Base-by-base conservation (phyloP, 345 rosid genomes). In the Syzygium oleosum region DNA sequence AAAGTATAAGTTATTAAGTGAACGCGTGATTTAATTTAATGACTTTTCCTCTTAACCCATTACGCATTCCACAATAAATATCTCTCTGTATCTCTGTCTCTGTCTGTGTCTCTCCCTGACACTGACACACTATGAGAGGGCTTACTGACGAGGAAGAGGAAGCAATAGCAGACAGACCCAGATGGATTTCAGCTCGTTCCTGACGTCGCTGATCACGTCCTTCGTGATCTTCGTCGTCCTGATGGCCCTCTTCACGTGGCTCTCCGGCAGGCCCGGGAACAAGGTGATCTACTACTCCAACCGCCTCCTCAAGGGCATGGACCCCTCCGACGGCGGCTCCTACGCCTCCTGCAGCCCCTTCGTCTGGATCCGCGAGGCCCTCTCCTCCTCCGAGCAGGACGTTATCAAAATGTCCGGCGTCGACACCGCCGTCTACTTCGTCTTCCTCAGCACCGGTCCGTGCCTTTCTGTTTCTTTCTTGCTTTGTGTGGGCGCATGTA, bases 391-490 rank as follows among this genome's bases (percentile, higher is more conserved):
- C 8, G 99, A 97, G 89, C 94, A 89, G 88, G 98, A 97, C 73
- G 78, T 97, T 31, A 88, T 97, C 83, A 84, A 85, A 85, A 14
- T 90, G 53, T 96, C 99, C 34, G 99, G 99, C n/a, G 91, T 97
- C 15, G 99, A 97, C 85, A 90, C 96, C 34, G 99, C 99, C 73
- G 98, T 95, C 89, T 95, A 97, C 96, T 96, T 97, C 89, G 99
- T 96, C 88, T 97, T 95, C 96, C 88, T 97, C 88, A 90, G 91
- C 89, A 96, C 99, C 51, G 97, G 99, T 96, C 68, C 0, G 41
- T 3, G 1, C 77, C 38, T 15, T n/a, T 22, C 55, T 25, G 56
- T 0, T 14, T 51, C 4, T 43, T 51, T 27, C 34, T 79, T 6
- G 61, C 61, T 68, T 68, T 68, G 79, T 68, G 34, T 19, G 79